phyloP scores from a whole-genome alignment of 2,329 filamentous ascomycete genomes.

The Colletotrichum tabaci region DNA sequence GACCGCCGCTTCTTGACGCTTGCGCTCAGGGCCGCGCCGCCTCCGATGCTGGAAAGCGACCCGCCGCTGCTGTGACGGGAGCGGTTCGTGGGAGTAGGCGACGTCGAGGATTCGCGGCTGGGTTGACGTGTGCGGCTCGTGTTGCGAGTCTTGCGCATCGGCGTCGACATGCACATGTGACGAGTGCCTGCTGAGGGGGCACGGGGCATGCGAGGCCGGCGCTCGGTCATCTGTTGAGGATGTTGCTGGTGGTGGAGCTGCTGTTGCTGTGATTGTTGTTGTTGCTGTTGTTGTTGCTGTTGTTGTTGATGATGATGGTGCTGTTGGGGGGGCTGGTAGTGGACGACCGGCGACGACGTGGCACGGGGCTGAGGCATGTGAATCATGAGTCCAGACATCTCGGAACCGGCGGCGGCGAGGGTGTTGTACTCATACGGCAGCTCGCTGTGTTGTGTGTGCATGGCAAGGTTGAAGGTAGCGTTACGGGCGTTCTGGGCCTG shows the following conservation, averaged over 20 bases:
- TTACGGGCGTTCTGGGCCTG: slow-evolving; percentile 52
- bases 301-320: background rate
- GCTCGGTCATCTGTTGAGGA: slow-evolving; percentile 49
- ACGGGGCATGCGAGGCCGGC: slow-evolving; percentile 63
- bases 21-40: slow-evolving; percentile 57
- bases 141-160: slow-evolving; percentile 60
- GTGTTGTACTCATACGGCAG: slow-evolving; percentile 57
- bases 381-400: slow-evolving; percentile 63
- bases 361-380: slow-evolving; percentile 66
- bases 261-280: slow-evolving; percentile 27
- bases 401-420: slow-evolving; percentile 50
- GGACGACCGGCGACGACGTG: slow-evolving; percentile 54
- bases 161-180: slow-evolving; percentile 58
- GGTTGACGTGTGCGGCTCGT: slow-evolving; percentile 49
- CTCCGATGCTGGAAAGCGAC: slow-evolving; percentile 49
- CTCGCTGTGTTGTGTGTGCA: slow-evolving; percentile 58
- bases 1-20: slow-evolving; percentile 57
- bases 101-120: slow-evolving; percentile 48
- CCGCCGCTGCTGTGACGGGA: slow-evolving; percentile 59
- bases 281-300: background rate
- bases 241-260: slow-evolving; percentile 44
- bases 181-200: slow-evolving; percentile 70
- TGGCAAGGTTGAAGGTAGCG: slow-evolving; percentile 56
- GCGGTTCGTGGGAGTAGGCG: slow-evolving; percentile 55
- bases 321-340: slow-evolving; percentile 23